Base-by-base conservation (phyloP, 177 flowering plant species). In the Telopea speciosissima region DNA sequence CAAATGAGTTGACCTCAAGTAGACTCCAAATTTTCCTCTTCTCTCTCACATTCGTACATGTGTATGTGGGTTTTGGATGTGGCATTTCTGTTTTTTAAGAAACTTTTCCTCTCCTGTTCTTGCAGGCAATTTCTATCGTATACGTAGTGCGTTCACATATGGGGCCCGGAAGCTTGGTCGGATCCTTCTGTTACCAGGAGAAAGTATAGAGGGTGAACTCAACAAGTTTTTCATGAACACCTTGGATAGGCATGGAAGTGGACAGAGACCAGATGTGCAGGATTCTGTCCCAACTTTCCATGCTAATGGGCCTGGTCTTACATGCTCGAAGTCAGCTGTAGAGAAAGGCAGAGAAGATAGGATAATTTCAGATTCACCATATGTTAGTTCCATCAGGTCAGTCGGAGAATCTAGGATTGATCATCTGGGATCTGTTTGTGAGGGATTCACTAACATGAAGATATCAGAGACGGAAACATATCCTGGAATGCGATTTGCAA, bases 131-230 rank as follows among this genome's bases (percentile, higher is more conserved):
- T 88, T 82, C 70, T 84, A 73, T 70, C 84, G 96, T 14, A 90
- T 92, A 71, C 79, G 84, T 2, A 84, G 93, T 81, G 96, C 97
- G 68, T 81, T 92, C 42, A 78, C 77, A 60, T 85, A 79, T 80
- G 96, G 93, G 33, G 89, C 92, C 36, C 84, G 84, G 56, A 87
- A 82, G 77, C 94, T 91, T 70, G 87, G 89, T 5, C 77, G 71
- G 33, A 80, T 88, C 63, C 88, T 91, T 65, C 65, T 36, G 19
- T 72, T 70, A 71, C 84, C 95, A 3, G 71, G 44, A 60, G 88
- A 83, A 49, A 79, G 69, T 54, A 69, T 90, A 64, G 73, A 69
- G 8, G 79, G 79, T 70, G 95, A 86, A 77, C 80, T 91, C 31
- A 72, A 71, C 11, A 80, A 67, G 56, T 88, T 91, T 68, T 91